phyloP scores from a whole-genome alignment of 306 rosid species.

The Castanospermum australe region DNA sequence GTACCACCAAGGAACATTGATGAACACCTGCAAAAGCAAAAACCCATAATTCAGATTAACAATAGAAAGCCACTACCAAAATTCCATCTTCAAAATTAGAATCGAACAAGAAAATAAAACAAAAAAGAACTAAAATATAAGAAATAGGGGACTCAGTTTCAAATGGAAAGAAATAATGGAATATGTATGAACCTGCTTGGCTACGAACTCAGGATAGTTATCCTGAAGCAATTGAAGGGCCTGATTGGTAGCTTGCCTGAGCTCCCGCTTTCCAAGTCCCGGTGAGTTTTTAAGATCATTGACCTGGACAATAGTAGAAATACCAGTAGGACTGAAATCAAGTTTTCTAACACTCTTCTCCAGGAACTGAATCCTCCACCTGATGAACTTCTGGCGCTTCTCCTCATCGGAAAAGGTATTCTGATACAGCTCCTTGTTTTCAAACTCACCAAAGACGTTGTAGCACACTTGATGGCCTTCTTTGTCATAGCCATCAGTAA shows the following conservation, averaged over 20 bases:
- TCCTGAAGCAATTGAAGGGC: slow-evolving; percentile 81
- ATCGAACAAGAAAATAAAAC: background rate
- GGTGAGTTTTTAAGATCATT: slow-evolving; percentile 82
- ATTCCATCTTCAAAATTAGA: background rate
- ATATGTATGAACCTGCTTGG: slow-evolving; percentile 57
- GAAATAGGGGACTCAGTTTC: too few relatives aligned
- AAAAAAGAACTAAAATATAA: too few relatives aligned
- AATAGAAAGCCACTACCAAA: background rate
- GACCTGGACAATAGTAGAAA: slow-evolving; percentile 66
- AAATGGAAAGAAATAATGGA: background rate
- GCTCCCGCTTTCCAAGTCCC: slow-evolving; percentile 73
- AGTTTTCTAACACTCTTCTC: slow-evolving; percentile 78
- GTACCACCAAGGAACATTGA: slow-evolving; percentile 96
- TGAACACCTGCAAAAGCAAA: slow-evolving; percentile 56
- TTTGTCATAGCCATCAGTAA: slow-evolving; percentile 56
- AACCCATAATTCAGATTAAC: background rate
- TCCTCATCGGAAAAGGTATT: slow-evolving; percentile 76
- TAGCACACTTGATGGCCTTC: slow-evolving; percentile 79
- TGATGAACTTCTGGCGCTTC: slow-evolving; percentile 65
- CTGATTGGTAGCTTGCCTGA: slow-evolving; percentile 71
- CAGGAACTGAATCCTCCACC: slow-evolving; percentile 82
- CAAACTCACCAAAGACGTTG: slow-evolving; percentile 84
- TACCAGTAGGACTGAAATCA: slow-evolving; percentile 53
- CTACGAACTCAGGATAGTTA: slow-evolving; percentile 90
- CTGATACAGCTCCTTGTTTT: slow-evolving; percentile 61